These are phyloP conservation scores for Sequoiadendron giganteum DNA, from an alignment of 75 land plant species.

Conservation along the genomic window DNA sequence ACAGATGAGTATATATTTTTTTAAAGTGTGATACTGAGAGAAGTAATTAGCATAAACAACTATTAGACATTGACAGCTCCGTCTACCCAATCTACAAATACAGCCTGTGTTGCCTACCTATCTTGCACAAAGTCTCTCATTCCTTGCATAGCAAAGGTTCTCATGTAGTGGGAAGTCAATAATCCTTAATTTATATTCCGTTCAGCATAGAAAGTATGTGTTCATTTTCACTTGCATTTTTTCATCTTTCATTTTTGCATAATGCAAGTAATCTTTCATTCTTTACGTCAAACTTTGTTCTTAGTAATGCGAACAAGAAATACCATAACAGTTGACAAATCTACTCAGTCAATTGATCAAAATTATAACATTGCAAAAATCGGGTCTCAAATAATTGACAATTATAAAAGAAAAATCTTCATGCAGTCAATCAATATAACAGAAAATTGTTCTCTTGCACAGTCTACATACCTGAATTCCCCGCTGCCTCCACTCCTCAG, in stretches of 20 bases:
- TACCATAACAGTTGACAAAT: not conserved
- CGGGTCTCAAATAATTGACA: not conserved
- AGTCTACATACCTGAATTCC: conserved; percentile 51
- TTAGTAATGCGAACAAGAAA: too few relatives aligned
- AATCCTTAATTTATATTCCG: not conserved
- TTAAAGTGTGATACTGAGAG: too few relatives aligned
- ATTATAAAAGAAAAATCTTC: not conserved
- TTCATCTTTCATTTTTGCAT: not conserved
- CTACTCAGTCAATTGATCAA: not conserved
- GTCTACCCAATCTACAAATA: too few relatives aligned
- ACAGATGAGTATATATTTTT: too few relatives aligned
- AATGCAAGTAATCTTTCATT: not conserved
- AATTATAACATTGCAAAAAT: not conserved
- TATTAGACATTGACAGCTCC: too few relatives aligned
- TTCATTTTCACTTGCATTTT: not conserved
- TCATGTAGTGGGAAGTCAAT: not conserved
- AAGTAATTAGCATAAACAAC: too few relatives aligned
- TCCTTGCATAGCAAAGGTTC: too few relatives aligned
- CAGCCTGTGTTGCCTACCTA: too few relatives aligned
- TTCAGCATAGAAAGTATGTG: not conserved
- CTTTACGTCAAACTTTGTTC: not conserved
- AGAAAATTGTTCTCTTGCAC: not conserved
- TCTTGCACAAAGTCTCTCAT: too few relatives aligned
- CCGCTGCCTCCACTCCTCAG: conserved; percentile 56
- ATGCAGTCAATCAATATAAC: too few relatives aligned